Evolutionary conservation across 2,329 filamentous ascomycete genomes (phyloP), one percentile per base, ranked within the genome.

Genomic region (Metarhizium sp.): DNA sequence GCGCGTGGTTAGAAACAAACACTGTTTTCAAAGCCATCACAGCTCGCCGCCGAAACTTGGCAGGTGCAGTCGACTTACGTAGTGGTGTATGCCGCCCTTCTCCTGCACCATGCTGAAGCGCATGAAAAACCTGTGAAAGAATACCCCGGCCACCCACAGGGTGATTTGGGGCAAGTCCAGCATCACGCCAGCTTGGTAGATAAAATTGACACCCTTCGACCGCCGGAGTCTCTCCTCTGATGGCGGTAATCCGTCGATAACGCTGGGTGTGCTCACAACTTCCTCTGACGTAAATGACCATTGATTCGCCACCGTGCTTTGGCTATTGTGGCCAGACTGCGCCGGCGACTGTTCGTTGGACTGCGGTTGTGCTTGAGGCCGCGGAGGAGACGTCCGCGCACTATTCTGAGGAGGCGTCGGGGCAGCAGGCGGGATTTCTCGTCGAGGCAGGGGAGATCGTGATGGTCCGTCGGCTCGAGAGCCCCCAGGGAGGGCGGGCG

Each of bases 91-190:
- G 14, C 90, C 90, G 59, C 79, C 80, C 59, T 84, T 88, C 64
- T 87, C 82, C 63, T 86, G 81, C 51, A 87, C 85, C 80, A 95
- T 86, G 66, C 85, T 92, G 66, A 80, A 85, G 59, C 91, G 86
- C 90, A 97, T 96, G 68, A 91, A 92, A 70, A 96, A 97, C 36
- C 94, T 84, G 70, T 99, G 92, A 69, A 99, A 92, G 75, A 95
- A 97, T 47, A 96, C 87, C 18, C 89, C 88, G 0, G 94, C 94
- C 0, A 95, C 95, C 71, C 88, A 92, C 46, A 99, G 78, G 0
- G 94, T 97, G 55, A 94, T 84, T 70, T 96, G 92, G 13, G 92
- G 92, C 51, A 97, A 76, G 68, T 95, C 92, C 53, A 97, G 81
- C 75, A 96, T 85, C 61, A 95, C 90, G 60, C 92, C 94, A 48